These are phyloP conservation scores for Lachnum nothofagi DNA, from an alignment of 2,329 filamentous ascomycete species.

Conservation along the genomic window DNA sequence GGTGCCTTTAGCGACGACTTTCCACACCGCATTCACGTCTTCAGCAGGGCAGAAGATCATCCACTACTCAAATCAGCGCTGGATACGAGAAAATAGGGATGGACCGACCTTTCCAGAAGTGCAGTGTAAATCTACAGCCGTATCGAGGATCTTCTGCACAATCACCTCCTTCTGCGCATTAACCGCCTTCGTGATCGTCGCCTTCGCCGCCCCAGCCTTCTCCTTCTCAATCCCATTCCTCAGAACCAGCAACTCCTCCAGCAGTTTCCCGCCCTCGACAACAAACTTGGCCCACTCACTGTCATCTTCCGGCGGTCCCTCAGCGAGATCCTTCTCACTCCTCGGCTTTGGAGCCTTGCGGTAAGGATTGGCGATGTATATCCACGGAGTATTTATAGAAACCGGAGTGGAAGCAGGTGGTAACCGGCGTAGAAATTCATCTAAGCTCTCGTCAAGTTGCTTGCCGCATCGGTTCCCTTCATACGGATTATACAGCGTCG, in stretches of 20 bases:
- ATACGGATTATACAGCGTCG: conserved; percentile 52
- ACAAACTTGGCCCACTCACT: conserved; percentile 21
- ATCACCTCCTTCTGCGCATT: conserved; percentile 39
- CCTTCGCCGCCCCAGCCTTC: conserved; percentile 15
- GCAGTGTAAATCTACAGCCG: conserved; percentile 56
- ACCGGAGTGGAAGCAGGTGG: conserved; percentile 58
- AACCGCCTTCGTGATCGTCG: conserved; percentile 19
- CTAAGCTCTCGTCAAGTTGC: conserved; percentile 58
- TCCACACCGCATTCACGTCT: conserved; percentile 61
- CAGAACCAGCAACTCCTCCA: conserved; percentile 35
- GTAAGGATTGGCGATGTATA: conserved; percentile 66
- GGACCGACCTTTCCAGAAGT: conserved; percentile 59
- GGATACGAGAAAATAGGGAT: neutral
- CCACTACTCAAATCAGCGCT: conserved; percentile 50
- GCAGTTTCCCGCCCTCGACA: conserved; percentile 21
- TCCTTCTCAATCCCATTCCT: conserved; percentile 47
- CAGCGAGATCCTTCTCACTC: conserved; percentile 7
- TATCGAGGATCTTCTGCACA: conserved; percentile 50
- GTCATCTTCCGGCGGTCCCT: conserved; percentile 25
- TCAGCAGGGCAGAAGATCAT: conserved; percentile 60
- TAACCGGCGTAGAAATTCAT: conserved; percentile 62
- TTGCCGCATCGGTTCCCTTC: conserved; percentile 49
- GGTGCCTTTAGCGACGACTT: conserved; percentile 59
- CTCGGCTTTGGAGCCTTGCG: conserved; percentile 12
- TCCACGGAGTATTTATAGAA: conserved; percentile 54